Base-by-base conservation (phyloP, 2,329 filamentous ascomycete genomes). In the Fusarium floridanum region DNA sequence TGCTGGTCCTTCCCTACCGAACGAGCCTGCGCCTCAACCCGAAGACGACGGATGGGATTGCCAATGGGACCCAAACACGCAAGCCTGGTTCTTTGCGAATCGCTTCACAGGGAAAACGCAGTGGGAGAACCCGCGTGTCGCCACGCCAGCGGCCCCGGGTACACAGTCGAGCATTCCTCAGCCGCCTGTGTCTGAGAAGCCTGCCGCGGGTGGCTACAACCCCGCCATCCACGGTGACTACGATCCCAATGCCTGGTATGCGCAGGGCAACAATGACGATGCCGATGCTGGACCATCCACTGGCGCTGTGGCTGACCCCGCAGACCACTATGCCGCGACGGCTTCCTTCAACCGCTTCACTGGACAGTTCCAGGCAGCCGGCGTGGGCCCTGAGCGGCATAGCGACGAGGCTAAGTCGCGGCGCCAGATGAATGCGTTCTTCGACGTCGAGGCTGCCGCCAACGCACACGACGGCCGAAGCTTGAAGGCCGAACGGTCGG, bases 151-250 rank as follows among this genome's bases (percentile, higher is more conserved):
- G 75, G 72, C 78, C 3, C 71, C 79, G 3, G 81, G 71, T 70
- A 82, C 70, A 50, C 63, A 71, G 4, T 32, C 72, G 48, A 63
- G 67, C 11, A 50, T 67, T 17, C 82, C 76, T 76, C 83, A 76
- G 37, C 79, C 78, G 6, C 83, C 82, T 7, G 74, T 80, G 64
- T 81, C 82, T 67, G 82, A 84, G 70, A 81, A 66, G 62, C 85
- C 76, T 55, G 84, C 89, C 24, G 89, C 88, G 6, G 92, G 92
- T 68, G 95, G 96, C 71, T 99, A 99, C 85, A 98, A 98, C 81
- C 97, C 97, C 1, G 94, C 95, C 27, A 96, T 99, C 55, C 97
- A 99, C 82, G 97, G 97, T 77, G 93, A 95, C 85, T 99, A 98
- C 86, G 97, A 99, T 79, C 95, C 95, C 5, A 97, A 92, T 70